These are phyloP conservation scores for Fraxinus albicans DNA, from an alignment of 305 asterid species.

Conservation along the genomic window DNA sequence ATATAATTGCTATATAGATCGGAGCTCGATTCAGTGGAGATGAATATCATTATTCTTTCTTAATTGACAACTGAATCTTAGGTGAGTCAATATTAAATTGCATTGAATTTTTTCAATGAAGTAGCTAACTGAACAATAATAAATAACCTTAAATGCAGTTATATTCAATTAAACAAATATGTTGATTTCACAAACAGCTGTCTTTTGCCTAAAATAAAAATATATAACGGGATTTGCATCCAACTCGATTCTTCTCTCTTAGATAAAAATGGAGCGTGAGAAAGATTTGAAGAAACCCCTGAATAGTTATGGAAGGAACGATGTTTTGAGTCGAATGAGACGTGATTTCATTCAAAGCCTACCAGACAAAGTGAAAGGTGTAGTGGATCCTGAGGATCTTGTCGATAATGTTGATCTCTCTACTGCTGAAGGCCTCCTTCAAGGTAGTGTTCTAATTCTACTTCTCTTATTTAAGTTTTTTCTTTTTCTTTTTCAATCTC, in stretches of 20 bases:
- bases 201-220: background rate
- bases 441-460: background rate
- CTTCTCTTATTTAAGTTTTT: too few species aligned
- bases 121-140: background rate
- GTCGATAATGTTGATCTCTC: conserved; percentile 8
- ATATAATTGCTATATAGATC: too few species aligned
- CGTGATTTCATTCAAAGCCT: conserved; percentile 23
- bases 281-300: background rate
- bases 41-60: background rate
- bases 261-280: background rate
- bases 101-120: background rate
- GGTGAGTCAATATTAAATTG: background rate
- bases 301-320: background rate
- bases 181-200: background rate
- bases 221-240: background rate
- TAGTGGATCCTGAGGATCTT: conserved; percentile 18
- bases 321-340: conserved; percentile 1
- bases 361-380: conserved; percentile 21
- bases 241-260: background rate
- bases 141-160: background rate
- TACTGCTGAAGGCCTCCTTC: background rate
- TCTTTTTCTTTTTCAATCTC: too few species aligned
- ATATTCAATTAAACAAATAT: too few species aligned
- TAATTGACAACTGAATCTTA: background rate
- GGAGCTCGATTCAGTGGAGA: too few species aligned